These are phyloP conservation scores for Blastocystis hominis DNA, from an alignment of 352 stramenopile genomes.

Conservation along the genomic window DNA sequence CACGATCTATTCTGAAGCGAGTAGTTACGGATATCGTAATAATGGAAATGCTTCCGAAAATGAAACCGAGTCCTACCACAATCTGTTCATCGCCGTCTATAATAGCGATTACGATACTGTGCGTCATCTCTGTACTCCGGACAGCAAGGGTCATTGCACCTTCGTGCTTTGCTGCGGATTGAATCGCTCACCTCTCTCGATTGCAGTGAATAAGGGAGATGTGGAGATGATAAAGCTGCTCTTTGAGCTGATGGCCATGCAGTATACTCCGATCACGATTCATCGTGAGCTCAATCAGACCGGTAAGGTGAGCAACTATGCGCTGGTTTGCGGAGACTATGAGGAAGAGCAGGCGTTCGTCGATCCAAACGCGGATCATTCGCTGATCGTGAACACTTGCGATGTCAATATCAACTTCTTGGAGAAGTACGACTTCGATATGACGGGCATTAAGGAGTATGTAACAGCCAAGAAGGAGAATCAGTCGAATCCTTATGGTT, in stretches of 20 bases:
- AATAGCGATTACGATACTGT: neutral
- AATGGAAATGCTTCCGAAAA: neutral
- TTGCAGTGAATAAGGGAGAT: neutral
- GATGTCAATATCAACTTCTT: neutral
- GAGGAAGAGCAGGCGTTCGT: conserved; percentile 34
- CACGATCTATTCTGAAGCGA: neutral
- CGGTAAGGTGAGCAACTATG: conserved; percentile 31
- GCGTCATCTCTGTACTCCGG: neutral
- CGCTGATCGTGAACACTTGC: conserved; percentile 24
- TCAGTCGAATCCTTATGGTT: neutral
- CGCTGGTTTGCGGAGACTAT: neutral
- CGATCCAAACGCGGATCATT: neutral
- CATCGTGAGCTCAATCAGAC: neutral
- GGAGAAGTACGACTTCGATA: conserved; percentile 1
- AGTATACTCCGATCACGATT: conserved; percentile 48
- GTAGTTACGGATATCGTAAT: neutral
- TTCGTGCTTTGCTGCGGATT: neutral
- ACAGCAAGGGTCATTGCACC: neutral
- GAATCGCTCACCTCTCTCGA: neutral
- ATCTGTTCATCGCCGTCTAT: conserved; percentile 16
- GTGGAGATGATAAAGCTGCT: conserved; percentile 6
- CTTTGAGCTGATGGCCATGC: conserved; percentile 20
- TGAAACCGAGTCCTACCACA: neutral
- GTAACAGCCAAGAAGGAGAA: neutral
- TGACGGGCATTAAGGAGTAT: neutral